Evolutionary conservation across 2,329 filamentous ascomycete species (phyloP), one percentile per base, ranked within the genome.

Genomic region (Anthostomella pinea): DNA sequence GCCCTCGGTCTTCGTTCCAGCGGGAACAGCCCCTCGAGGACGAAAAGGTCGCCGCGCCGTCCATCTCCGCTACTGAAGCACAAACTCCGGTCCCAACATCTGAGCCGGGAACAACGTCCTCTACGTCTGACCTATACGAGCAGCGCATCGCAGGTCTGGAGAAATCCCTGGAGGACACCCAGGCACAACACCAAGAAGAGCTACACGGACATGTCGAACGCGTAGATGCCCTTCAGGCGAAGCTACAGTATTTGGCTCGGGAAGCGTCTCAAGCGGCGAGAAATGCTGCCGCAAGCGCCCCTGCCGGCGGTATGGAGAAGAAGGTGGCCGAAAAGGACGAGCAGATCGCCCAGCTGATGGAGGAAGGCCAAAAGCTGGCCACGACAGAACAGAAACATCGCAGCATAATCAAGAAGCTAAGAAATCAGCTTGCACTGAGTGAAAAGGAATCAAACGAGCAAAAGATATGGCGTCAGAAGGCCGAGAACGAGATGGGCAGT

Each of bases 211-310:
- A 95, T 45, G 75, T 91, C 6, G 93, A 98, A 63, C 81, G 85
- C 22, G 93, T 96, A 37, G 93, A 98, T 67, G 85, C 90, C 4
- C 67, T 98, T 2, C 87, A 97, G 60, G 81, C 88, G 6, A 97
- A 98, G 58, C 68, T 98, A 18, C 84, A 90, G 49, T 96, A 94
- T 55, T 69, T 98, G 9, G 83, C 90, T 3, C 84, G 84, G 43
- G 85, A 90, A 55, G 83, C 86, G 9, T 79, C 85, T 0, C 83
- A 90, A 20, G 73, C 83, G 1, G 87, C 93, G 2, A 84, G 82
- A 54, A 78, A 80, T 48, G 75, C 81, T 6, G 81, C 79, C 3
- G 66, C 73, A n/a, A 67, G 73, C 16, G 79, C 84, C 1, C 67
- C 76, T 2, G 58, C 77, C 0, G 84, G 84, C 5, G 86, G 81